Evolutionary conservation across 805 yeast species (phyloP).

Genomic region (Zygotorulaspora danielsina): DNA sequence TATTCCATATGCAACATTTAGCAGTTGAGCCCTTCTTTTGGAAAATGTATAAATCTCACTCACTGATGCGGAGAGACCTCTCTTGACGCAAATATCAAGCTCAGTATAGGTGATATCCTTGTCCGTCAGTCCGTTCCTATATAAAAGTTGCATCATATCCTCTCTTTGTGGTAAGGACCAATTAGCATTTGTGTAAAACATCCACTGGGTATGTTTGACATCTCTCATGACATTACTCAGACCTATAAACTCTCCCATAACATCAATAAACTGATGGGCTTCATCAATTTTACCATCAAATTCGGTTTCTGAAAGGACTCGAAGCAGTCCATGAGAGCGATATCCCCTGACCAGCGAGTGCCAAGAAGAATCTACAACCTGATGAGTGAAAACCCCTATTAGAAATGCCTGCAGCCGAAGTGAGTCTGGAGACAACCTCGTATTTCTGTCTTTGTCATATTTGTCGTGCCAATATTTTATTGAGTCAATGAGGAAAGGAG

Average conservation of each 20-base stretch:
- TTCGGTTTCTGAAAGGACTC: conserved; percentile 48
- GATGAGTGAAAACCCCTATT: conserved; percentile 58
- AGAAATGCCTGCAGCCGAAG: conserved; percentile 48
- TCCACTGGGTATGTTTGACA: conserved; percentile 10
- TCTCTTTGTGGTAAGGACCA: conserved; percentile 43
- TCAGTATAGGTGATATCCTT: conserved; percentile 34
- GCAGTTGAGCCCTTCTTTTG: conserved; percentile 12
- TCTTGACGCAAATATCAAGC: conserved; percentile 46
- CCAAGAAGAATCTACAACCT: conserved; percentile 63
- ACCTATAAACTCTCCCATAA: conserved; percentile 59
- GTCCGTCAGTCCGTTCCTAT: conserved; percentile 35
- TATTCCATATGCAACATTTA: conserved; percentile 16
- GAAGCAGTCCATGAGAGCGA: conserved; percentile 44
- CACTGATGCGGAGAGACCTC: conserved; percentile 50
- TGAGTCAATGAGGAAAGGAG: conserved; percentile 51
- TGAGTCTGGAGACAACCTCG: conserved; percentile 21
- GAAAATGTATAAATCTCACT: conserved; percentile 40
- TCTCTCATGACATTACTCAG: conserved; percentile 37
- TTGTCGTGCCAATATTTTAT: conserved; percentile 41
- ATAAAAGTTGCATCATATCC: conserved; percentile 43
- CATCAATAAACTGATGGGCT: conserved; percentile 56
- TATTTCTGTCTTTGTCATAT: conserved; percentile 16
- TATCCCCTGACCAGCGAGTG: conserved; percentile 49
- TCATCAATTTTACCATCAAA: conserved; percentile 45
- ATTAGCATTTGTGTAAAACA: conserved; percentile 26